Percentiles rank a stretch among this genome's conserved stretches.
Conservation (phyloP, 441 rosid species). For the Jatropha podagrica region DNA sequence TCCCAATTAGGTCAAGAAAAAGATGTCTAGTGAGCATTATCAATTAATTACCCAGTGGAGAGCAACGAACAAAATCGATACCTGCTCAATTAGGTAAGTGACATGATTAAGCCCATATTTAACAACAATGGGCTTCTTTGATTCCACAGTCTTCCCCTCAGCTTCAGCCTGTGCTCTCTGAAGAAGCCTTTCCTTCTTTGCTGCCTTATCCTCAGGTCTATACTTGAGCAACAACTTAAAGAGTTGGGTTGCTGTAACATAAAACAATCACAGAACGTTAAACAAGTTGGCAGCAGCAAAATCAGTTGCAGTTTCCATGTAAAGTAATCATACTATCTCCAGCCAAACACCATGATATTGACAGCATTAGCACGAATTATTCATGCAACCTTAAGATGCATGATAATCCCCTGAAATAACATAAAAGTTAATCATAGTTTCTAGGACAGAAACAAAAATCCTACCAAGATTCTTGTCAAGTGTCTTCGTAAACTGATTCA, state of each 20-base stretch:
- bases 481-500: constrained; percentile 90
- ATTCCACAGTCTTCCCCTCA: constrained; percentile 69
- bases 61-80: not conserved
- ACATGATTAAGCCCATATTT: constrained; percentile 90
- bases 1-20: not conserved
- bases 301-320: not conserved
- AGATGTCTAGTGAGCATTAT: not conserved
- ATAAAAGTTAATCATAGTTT: not conserved
- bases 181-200: constrained; percentile 78
- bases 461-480: constrained; percentile 90
- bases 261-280: not conserved
- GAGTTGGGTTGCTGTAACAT: constrained; percentile 53
- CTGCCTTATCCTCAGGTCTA: constrained; percentile 87
- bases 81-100: constrained; percentile 84
- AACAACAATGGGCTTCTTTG: constrained; percentile 83
- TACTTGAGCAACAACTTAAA: constrained; percentile 84
- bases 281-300: not conserved
- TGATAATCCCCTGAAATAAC: not conserved
- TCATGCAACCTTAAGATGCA: too few species aligned
- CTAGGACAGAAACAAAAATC: not conserved
- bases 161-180: constrained; percentile 81
- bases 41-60: not conserved
- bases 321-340: not conserved
- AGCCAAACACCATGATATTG: not conserved
- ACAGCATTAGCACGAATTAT: not conserved